Base-by-base conservation (phyloP, 192 early-diverging fungal genomes). In the Thamnidium elegans region DNA sequence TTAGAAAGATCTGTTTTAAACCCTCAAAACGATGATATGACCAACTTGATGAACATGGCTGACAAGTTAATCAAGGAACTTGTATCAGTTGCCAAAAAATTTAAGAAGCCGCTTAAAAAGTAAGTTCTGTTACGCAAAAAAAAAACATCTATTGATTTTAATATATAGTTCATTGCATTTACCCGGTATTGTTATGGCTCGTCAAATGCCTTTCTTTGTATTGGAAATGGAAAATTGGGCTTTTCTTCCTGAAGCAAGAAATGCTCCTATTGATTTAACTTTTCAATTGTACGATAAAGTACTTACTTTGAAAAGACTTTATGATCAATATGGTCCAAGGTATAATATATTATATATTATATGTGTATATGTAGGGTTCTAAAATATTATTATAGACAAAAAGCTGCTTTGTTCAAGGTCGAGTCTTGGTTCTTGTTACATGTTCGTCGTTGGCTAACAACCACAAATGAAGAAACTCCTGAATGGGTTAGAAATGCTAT, bases 401-500 rank as follows among this genome's bases (percentile, higher is more conserved):
- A 71, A 47, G 52, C 52, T 11, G 64, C 69, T 36, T 65, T 81
- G 34, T 87, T 91, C 63, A 86, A 90, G 53, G 82, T 90, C 51
- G 88, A 90, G 53, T 74, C 66, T 2, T 90, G 84, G 82, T 94
- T 94, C 63, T 66, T 73, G 19, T 82, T 84, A 2, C 86, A 87
- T 63, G 86, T 94, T n/a, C 70, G 75, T 10, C 73, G 81, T 48
- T 93, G 87, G 82, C 63, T 94, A 46, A 67, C 79, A 13, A 73
- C 73, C 0, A 85, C 86, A 17, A 83, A 92, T 51, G 58, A 68
- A 7, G 81, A 83, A n/a, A 89, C 87, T 55, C 65, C 76, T 4
- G 87, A 86, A 34, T 92, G 91, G 90, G 87, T 90, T 8, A 69
- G 71, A 31, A 79, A 77, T 55, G 85, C 89, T 6, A 84, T 90